Evolutionary conservation across 2,329 filamentous ascomycete genomes (phyloP), one percentile per base, ranked within the genome.

Genomic region (Colletotrichum acutatum): DNA sequence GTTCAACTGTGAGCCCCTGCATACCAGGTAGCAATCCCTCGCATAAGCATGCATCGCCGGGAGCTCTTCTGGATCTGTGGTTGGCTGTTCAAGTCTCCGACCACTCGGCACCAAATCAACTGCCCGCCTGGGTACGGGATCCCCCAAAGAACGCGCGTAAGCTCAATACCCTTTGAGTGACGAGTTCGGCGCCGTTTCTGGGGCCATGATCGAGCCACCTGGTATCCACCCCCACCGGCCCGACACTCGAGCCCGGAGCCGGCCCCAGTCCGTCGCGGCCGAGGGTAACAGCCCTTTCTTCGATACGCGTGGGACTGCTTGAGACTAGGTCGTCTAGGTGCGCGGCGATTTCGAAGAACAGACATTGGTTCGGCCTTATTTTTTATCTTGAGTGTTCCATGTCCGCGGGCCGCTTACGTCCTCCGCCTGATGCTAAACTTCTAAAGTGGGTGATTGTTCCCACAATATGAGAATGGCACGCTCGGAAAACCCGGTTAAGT

Each of bases 121-220:
- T 56, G 52, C 22, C 28, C 28, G 14, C 5, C 24, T 28, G 22
- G 6, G 5, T 54, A n/a, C 53, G 7, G 11, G 26, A 63, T 16
- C 3, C 22, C 22, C 46, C 9, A 7, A 28, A 28, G 63, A 46
- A 65, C 66, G 59, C 70, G 66, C 60, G 66, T 70, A 53, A 46
- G 59, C 37, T n/a, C 14, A 24, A 70, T 30, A 34, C n/a, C 16
- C 26, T 16, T 7, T 26, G 26, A 34, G 16, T 59, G 66, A 65
- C 66, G 59, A 69, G 59, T 64, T 42, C 70, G 70, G 70, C 70
- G 59, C 64, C 68, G 68, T 37, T 49, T 65, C 59, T 70, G 60
- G 66, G 49, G 22, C 60, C 66, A 69, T 42, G 30, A 72, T 64
- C 70, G 54, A 70, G 70, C 66, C 70, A 72, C 32, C 19, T 24